phyloP scores from a whole-genome alignment of 805 yeast genomes.

The Pichia manshurica region DNA sequence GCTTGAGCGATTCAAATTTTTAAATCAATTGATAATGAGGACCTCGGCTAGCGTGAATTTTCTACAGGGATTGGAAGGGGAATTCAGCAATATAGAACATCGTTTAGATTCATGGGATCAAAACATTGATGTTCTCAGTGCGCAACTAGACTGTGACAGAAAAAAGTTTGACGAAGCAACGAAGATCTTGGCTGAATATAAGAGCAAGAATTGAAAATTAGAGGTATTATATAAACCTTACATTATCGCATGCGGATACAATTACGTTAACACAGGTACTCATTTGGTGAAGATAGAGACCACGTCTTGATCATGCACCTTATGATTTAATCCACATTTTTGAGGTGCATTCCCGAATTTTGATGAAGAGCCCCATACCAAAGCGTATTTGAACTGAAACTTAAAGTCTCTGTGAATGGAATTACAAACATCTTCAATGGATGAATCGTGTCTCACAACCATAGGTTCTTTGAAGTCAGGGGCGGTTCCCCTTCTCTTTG shows the following conservation, averaged over 20 bases:
- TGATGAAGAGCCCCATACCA: slow-evolving; percentile 95
- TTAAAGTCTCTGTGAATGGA: slow-evolving; percentile 90
- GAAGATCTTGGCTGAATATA: slow-evolving; percentile 6
- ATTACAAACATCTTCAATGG: slow-evolving; percentile 85
- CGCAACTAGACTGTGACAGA: slow-evolving; percentile 9
- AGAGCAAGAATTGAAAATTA: not conserved
- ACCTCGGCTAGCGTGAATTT: slow-evolving; percentile 12
- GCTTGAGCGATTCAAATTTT: slow-evolving; percentile 17
- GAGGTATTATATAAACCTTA: not conserved
- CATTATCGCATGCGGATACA: too few relatives aligned
- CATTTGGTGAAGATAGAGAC: slow-evolving; percentile 84
- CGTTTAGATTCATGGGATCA: slow-evolving; percentile 21
- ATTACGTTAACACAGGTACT: too few relatives aligned
- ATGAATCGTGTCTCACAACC: slow-evolving; percentile 76
- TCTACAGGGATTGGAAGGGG: slow-evolving; percentile 15
- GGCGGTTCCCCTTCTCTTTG: slow-evolving; percentile 76
- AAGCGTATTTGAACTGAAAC: slow-evolving; percentile 85
- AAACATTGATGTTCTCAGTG: slow-evolving; percentile 20
- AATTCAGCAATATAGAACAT: slow-evolving; percentile 16
- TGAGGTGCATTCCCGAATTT: slow-evolving; percentile 83
- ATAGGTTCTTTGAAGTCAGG: slow-evolving; percentile 87
- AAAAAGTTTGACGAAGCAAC: slow-evolving; percentile 13
- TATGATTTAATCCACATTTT: slow-evolving; percentile 85
- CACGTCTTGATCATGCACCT: slow-evolving; percentile 88
- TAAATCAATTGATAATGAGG: slow-evolving; percentile 15